Conservation (phyloP, 495 filamentous ascomycete genomes). For the Trichoderma erinaceum region DNA sequence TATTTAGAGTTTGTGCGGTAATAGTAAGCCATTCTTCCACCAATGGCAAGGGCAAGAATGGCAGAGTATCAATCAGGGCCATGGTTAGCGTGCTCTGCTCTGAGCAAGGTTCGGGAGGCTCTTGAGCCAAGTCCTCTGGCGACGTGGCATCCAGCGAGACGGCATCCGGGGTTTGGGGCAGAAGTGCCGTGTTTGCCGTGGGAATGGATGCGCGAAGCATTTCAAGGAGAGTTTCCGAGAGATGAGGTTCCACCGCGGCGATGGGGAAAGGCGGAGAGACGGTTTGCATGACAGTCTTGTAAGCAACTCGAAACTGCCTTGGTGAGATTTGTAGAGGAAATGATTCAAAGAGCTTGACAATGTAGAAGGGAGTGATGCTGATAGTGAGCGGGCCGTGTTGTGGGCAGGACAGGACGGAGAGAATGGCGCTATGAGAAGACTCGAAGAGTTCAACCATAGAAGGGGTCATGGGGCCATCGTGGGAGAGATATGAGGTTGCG, state of each 20-base stretch:
- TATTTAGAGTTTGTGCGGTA: conserved; percentile 60
- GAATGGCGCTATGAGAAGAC: conserved; percentile 79
- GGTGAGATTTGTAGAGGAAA: conserved; percentile 80
- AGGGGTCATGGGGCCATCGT: conserved; percentile 37
- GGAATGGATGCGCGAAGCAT: conserved; percentile 64
- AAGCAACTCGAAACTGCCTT: conserved; percentile 87
- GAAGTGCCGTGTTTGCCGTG: conserved; percentile 42
- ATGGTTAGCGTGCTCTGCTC: conserved; percentile 77
- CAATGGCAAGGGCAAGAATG: conserved; percentile 59
- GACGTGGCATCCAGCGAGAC: not conserved
- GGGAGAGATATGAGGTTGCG: conserved; percentile 69
- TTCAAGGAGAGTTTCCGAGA: conserved; percentile 76
- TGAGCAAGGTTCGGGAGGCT: conserved; percentile 45
- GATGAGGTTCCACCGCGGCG: conserved; percentile 61
- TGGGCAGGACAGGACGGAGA: conserved; percentile 76
- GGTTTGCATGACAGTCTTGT: conserved; percentile 82
- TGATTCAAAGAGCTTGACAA: conserved; percentile 72
- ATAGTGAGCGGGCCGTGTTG: conserved; percentile 65
- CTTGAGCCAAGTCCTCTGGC: conserved; percentile 21
- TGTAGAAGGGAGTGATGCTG: conserved; percentile 76
- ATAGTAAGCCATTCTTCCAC: conserved; percentile 62
- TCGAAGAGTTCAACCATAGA: conserved; percentile 71
- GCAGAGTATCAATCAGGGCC: conserved; percentile 75
- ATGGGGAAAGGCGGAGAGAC: conserved; percentile 75
- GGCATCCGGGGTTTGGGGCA: conserved; percentile 24